Percentiles rank a stretch among this genome's conserved stretches.
Conservation (phyloP, 352 stramenopile species). For the Phytophthora megakarya region DNA sequence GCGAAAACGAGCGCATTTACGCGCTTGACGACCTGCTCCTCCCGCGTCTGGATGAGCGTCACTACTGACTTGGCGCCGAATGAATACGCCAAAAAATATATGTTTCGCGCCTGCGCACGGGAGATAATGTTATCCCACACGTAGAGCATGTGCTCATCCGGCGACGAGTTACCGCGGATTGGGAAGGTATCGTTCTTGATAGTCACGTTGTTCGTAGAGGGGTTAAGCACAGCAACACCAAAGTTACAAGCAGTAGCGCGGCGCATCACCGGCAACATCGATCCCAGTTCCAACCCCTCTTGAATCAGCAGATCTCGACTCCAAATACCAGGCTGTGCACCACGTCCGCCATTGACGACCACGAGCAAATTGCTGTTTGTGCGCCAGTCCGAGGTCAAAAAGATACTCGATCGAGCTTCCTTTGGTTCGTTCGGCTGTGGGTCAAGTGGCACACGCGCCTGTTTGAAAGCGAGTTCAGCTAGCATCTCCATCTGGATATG, state of each 20-base stretch:
- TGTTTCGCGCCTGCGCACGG: constrained; percentile 56
- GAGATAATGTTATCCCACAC: constrained; percentile 80
- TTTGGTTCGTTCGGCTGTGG: constrained; percentile 62
- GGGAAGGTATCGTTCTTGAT: constrained; percentile 54
- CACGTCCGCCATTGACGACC: constrained; percentile 71
- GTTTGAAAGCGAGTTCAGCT: constrained; percentile 75
- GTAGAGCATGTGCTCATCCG: constrained; percentile 76
- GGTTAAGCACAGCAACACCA: constrained; percentile 69
- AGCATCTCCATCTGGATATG: constrained; percentile 88
- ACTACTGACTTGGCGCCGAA: constrained; percentile 74
- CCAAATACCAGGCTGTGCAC: constrained; percentile 79
- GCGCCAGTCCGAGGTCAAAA: constrained; percentile 73
- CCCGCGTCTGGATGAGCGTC: constrained; percentile 66
- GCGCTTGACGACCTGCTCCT: constrained; percentile 57
- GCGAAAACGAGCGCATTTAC: constrained; percentile 73
- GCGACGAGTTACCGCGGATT: constrained; percentile 63
- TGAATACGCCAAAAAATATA: constrained; percentile 73
- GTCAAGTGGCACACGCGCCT: constrained; percentile 70
- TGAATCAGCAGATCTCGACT: constrained; percentile 78
- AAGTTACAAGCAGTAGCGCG: constrained; percentile 50
- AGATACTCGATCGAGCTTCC: constrained; percentile 70
- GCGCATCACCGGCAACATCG: constrained; percentile 75
- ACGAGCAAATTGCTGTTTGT: constrained; percentile 63
- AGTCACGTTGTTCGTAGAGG: constrained; percentile 76
- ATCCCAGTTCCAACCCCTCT: constrained; percentile 74